Evolutionary conservation across 2,329 filamentous ascomycete species (phyloP).

Genomic region (Ophiostoma fasciatum): DNA sequence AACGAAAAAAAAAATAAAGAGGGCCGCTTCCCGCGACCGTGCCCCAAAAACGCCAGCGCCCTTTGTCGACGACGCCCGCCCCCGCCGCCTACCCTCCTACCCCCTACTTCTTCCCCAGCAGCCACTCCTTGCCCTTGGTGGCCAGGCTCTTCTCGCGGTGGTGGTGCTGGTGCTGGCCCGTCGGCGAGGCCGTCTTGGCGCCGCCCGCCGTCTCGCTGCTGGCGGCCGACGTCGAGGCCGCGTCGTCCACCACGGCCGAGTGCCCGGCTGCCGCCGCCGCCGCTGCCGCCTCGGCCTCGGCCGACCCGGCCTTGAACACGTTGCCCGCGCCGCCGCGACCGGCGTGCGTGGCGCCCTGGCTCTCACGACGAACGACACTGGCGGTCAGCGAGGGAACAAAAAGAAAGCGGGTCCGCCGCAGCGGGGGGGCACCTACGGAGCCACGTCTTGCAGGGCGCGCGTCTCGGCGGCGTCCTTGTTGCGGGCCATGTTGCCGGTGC

Average conservation of each 20-base stretch:
- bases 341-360: constrained; percentile 46
- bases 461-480: constrained; percentile 60
- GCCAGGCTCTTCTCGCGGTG: constrained; percentile 18
- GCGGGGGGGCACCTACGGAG: constrained; percentile 37
- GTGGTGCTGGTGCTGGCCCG: constrained; percentile 7
- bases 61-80: no score
- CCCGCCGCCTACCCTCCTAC: no score
- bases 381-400: not conserved
- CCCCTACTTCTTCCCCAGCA: constrained; percentile 34
- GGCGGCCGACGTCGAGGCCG: constrained; percentile 7
- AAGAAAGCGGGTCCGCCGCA: no score
- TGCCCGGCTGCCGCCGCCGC: constrained; percentile 13
- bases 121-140: constrained; percentile 32
- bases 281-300: constrained; percentile 22
- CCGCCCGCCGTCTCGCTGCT: no score
- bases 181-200: constrained; percentile 7
- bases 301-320: constrained; percentile 35
- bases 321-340: constrained; percentile 68
- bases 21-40: no score
- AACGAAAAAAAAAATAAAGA: not conserved
- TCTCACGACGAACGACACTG: constrained; percentile 39
- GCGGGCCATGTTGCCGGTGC: constrained; percentile 72
- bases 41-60: no score
- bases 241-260: constrained; percentile 20
- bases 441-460: constrained; percentile 70